Conservation (phyloP, 2,329 filamentous ascomycete species). For the Diplodia sapinea region DNA sequence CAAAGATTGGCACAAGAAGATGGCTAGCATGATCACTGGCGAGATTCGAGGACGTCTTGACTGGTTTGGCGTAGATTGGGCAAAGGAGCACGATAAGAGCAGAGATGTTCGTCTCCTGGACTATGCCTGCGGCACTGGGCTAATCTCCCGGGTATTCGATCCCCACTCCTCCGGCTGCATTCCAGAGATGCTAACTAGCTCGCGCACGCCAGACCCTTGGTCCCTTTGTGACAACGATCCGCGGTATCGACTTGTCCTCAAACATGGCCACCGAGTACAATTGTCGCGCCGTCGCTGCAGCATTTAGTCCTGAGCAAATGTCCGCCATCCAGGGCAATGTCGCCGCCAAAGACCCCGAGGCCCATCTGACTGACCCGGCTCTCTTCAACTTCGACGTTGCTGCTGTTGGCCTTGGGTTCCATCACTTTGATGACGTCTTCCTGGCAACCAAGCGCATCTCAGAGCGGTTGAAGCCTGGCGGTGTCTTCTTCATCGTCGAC, state of each 20-base stretch:
- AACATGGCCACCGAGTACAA: slow-evolving; percentile 75
- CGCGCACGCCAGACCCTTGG: slow-evolving; percentile 58
- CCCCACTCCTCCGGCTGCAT: slow-evolving; percentile 5
- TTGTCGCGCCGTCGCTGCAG: slow-evolving; percentile 52
- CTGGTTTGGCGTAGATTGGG: slow-evolving; percentile 68
- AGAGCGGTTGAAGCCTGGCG: slow-evolving; percentile 67
- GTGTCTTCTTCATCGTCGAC: slow-evolving; percentile 71
- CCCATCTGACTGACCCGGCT: slow-evolving; percentile 38
- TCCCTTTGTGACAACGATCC: slow-evolving; percentile 65
- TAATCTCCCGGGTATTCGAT: slow-evolving; percentile 64
- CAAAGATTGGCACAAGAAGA: slow-evolving; percentile 59
- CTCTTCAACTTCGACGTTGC: slow-evolving; percentile 52
- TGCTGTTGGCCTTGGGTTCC: slow-evolving; percentile 52
- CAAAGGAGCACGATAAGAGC: slow-evolving; percentile 35
- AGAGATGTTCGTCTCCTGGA: slow-evolving; percentile 65
- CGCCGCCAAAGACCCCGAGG: slow-evolving; percentile 39
- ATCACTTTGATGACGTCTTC: slow-evolving; percentile 63
- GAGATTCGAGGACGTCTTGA: slow-evolving; percentile 60
- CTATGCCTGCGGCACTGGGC: slow-evolving; percentile 76
- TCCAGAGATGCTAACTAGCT: slow-evolving; percentile 9
- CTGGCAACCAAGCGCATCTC: slow-evolving; percentile 65
- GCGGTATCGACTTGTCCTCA: slow-evolving; percentile 73
- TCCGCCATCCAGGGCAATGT: slow-evolving; percentile 46
- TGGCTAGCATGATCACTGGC: slow-evolving; percentile 60
- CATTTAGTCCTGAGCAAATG: slow-evolving; percentile 35